Evolutionary conservation across 768 basidiomycete genomes (phyloP), one percentile per base, ranked within the genome.

Genomic region (Psilocybe cyanescens): DNA sequence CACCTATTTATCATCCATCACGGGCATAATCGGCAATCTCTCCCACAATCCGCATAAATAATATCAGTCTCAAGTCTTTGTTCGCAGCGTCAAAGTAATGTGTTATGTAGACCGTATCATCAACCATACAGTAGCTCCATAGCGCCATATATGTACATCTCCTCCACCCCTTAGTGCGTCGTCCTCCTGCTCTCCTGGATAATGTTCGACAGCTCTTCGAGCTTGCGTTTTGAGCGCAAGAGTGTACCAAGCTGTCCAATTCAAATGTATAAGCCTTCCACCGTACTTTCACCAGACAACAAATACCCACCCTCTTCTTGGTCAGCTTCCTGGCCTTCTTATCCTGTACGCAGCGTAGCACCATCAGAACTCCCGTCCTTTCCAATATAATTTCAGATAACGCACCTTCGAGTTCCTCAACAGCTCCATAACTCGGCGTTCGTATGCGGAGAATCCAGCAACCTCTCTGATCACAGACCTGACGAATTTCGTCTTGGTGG

Each of bases 251-350:
- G 90, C 95, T 95, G 71, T 60, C 29, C 50, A 39, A 48, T 59
- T 11, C 46, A 16, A 28, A 57, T 35, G 35, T 30, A 46, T 63
- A 46, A 55, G 33, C 60, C 48, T 44, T 35, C 59, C n/a, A 30
- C 48, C 57, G 11, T 58, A 29, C 45, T 9, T 29, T 31, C 39
- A 30, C 30, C 30, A 45, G 28, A 14, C 41, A 55, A 55, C 30
- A 31, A 49, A 14, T 56, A 87, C 90, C 69, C 72, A 97, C 97
- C 85, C 95, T 90, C 85, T 97, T 98, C 90, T 99, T 99, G 70
- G 95, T 96, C 84, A 99, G 83, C 83, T 99, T 99, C 78, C 95
- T 86, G 62, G 97, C 97, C 81, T 97, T 98, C 89, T 99, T 99
- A 78, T 99, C 97, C 95, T 95, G 71, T 48, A 59, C 8, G 33